Evolutionary conservation across 2,329 filamentous ascomycete species (phyloP), one percentile per base, ranked within the genome.

Genomic region (Cladosporium colombiae): DNA sequence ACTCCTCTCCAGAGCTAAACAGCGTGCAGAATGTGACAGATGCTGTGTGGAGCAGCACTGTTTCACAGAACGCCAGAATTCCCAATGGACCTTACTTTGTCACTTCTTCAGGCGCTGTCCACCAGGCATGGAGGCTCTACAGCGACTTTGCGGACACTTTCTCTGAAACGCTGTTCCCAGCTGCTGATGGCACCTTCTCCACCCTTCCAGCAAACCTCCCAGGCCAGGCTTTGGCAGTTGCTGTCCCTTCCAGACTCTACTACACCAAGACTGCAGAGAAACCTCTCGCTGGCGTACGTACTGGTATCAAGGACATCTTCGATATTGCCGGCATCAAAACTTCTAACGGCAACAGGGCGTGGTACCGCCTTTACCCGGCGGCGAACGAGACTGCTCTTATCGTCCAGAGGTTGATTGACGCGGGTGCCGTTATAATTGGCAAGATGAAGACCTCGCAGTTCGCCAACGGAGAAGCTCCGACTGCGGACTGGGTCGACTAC

Each of bases 241-340:
- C 78, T 4, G 87, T 89, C 0, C 86, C 87, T 4, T 89, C 86
- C 7, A 81, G 87, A 11, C 77, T 89, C 0, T 88, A 88, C 76
- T 86, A 80, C 74, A 83, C 80, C 2, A 82, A 80, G 55, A 85
- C 83, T 0, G 70, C 75, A 0, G 78, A 81, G n/a, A 82, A 85
- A 70, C 87, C 86, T 0, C 78, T 90, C 0, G 84, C 85, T 5
- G 87, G 88, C 21, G 82, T 88, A 3, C 81, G 88, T 21, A 74
- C 89, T 0, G 87, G 82, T 0, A 80, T 89, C 64, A 90, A 90
- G 73, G 88, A 90, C 69, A 85, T 88, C 56, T 87, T 82, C 70
- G 80, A 87, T 68, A 75, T 89, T 46, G 80, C 82, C 25, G 88
- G 88, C 1, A 74, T 88, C 0, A 80, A 81, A 14, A 88, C 85